Evolutionary conservation across 1,284 basidiomycete species (phyloP).

Genomic region (Sporisorium scitamineum): DNA sequence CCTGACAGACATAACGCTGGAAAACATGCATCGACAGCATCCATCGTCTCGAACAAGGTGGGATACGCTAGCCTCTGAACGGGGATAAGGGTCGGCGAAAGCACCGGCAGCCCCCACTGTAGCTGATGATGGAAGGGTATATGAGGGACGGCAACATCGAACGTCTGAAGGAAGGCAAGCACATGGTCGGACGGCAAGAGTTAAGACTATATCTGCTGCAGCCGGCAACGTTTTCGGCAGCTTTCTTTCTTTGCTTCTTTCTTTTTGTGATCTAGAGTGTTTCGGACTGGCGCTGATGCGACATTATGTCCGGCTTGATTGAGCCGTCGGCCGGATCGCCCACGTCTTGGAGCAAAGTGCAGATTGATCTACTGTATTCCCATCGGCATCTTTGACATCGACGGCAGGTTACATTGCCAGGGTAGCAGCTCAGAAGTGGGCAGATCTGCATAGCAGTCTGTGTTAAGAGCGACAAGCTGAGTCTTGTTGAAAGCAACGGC

Average conservation of each 20-base stretch:
- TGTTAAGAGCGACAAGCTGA: too few species aligned
- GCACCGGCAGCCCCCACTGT: neutral
- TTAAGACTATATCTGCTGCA: neutral
- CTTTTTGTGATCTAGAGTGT: too few species aligned
- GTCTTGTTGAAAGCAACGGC: too few species aligned
- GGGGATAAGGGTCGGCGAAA: neutral
- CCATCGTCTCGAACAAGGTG: neutral
- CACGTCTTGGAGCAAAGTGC: neutral
- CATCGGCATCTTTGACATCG: too few species aligned
- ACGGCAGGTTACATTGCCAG: too few species aligned
- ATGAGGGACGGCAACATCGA: neutral
- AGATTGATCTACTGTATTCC: too few species aligned
- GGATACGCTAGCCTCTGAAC: neutral
- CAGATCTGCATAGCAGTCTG: too few species aligned
- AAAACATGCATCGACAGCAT: neutral
- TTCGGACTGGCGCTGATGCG: too few species aligned
- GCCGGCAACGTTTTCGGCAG: constrained; percentile 13
- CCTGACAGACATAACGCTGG: neutral
- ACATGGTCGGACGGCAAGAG: constrained; percentile 25
- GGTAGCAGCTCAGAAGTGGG: too few species aligned
- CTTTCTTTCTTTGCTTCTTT: too few species aligned
- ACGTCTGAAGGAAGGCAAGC: neutral
- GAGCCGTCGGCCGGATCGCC: neutral
- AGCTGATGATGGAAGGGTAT: neutral
- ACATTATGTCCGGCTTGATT: too few species aligned